Base-by-base conservation (phyloP, 2,329 filamentous ascomycete species). In the Sclerotinia borealis region DNA sequence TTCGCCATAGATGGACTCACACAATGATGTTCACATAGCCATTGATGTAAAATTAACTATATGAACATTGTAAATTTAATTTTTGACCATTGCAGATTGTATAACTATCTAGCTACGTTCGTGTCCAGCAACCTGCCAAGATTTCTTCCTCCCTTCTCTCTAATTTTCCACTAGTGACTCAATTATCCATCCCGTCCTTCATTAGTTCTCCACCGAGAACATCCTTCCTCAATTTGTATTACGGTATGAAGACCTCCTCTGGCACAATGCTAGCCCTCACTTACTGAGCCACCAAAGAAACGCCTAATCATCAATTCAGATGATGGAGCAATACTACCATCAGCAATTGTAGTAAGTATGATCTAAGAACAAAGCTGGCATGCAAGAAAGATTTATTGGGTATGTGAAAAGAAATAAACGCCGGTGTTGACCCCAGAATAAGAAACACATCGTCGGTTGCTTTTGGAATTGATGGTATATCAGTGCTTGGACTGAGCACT, bases 31-130 rank as follows among this genome's bases (percentile, higher is more conserved):
- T 45, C 29, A 45, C 4, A 1, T 58, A 17, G n/a, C 54, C 13
- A 8, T 17, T 34, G 10, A 45, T n/a, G 4, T 4, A 45, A 36
- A 17, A n/a, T 17, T 25, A 17, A 45, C 7, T 25, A n/a, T 9
- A 15, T 58, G 34, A 34, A 58, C 27, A 58, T 58, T 58, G n/a
- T n/a, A n/a, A n/a, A 36, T 45, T 45, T 58, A 34, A n/a, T n/a
- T n/a, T n/a, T 36, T 58, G n/a, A 45, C 54, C 1, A 45, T 25
- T 3, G 51, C 51, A 54, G 29, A 54, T 34, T 11, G 1, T 19
- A 8, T 45, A 31, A 25, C 39, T 25, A 34, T 36, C 39, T 58
- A 45, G 54, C 39, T n/a, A 58, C n/a, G 2, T 34, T 25, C 8
- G 7, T 8, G 27, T 31, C n/a, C 13, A 58, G 39, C 19, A 34